A percentile compares a stretch with the other conserved stretches of the same genome.
Conservation (phyloP, 2,329 filamentous ascomycete species). For the Sporothrix sp. region DNA sequence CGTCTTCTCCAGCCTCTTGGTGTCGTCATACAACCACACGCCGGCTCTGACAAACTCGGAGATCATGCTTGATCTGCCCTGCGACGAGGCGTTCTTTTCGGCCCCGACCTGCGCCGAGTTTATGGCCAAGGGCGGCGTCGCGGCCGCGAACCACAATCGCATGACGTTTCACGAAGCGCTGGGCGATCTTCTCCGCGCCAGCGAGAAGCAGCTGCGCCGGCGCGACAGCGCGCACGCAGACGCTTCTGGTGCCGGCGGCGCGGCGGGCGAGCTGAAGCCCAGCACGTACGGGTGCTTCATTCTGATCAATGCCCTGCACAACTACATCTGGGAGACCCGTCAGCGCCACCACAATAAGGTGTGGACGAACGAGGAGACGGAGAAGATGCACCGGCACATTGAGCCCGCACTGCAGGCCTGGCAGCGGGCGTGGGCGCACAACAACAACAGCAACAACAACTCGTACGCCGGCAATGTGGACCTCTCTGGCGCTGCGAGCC, state of each 20-base stretch:
- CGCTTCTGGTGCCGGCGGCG: conserved; percentile 39
- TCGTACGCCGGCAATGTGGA: conserved; percentile 34
- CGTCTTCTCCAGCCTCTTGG: conserved; percentile 79
- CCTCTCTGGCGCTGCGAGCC: conserved; percentile 49
- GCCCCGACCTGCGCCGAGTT: conserved; percentile 78
- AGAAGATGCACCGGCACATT: conserved; percentile 92
- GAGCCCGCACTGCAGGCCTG: conserved; percentile 89
- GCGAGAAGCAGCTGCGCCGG: conserved; percentile 39
- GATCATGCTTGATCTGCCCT: conserved; percentile 78
- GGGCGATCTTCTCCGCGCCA: conserved; percentile 69
- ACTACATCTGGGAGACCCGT: conserved; percentile 96
- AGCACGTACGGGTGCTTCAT: conserved; percentile 90
- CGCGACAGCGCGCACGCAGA: conserved; percentile 39
- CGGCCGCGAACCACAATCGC: conserved; percentile 58
- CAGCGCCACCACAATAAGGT: conserved; percentile 79
- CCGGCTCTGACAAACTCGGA: conserved; percentile 91
- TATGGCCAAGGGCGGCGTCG: conserved; percentile 63
- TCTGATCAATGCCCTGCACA: conserved; percentile 88
- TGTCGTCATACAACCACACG: conserved; percentile 86
- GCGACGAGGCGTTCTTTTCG: conserved; percentile 83
- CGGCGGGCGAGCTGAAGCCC: conserved; percentile 56
- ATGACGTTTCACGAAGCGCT: conserved; percentile 76
- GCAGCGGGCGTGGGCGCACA: conserved; percentile 85
- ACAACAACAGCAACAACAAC: conserved; percentile 74
- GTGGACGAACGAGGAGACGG: conserved; percentile 87